Evolutionary conservation across 257 asterid species (phyloP), one percentile per base, ranked within the genome.

Genomic region (Solanum chmielewskii): DNA sequence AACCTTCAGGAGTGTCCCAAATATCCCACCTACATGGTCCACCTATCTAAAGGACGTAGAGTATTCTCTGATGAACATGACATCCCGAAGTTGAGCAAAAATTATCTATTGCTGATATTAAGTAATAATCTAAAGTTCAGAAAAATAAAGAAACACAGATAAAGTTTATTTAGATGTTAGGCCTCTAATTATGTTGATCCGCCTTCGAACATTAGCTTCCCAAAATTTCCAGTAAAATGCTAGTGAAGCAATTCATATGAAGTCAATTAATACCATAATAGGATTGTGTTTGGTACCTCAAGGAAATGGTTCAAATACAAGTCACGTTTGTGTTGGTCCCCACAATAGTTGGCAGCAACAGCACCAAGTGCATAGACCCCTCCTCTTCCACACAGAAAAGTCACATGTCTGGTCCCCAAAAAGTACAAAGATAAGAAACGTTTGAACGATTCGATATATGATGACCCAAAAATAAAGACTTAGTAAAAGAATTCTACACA

Each of bases 371-470:
- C 95, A 88, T 91, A 93, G 70, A 91, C 83, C 89, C 97, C 96
- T 88, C 96, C 95, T 91, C 92, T 90, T 86, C 97, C 96, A 88
- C 95, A 92, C n/a, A 94, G 88, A 87, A 94, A 94, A 56, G 97
- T 93, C 89, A 93, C 91, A 64, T 91, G 92, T 87, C 97, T 94
- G 92, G 45, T 68, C 83, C 90, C 83, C 62, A 31, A 47, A 29
- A 29, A 27, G 86, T 44, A 52, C 41, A 82, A 20, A 41, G 69
- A 83, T 68, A 31, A 85, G 35, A 81, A 56, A 29, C 42, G 52
- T 52, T 70, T 47, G 82, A 49, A 73, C 39, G 44, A 73, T 15
- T 73, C 2, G 59, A 86, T 23, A 86, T 71, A 23, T 71, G 16
- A 85, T 71, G 35, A 16, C 49, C 16, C 66, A 66, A 44, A 39